A percentile compares a stretch with the other conserved stretches of the same genome.
Evolutionary conservation across 2,329 filamentous ascomycete species (phyloP).

Genomic region (Cladosporium sp.): DNA sequence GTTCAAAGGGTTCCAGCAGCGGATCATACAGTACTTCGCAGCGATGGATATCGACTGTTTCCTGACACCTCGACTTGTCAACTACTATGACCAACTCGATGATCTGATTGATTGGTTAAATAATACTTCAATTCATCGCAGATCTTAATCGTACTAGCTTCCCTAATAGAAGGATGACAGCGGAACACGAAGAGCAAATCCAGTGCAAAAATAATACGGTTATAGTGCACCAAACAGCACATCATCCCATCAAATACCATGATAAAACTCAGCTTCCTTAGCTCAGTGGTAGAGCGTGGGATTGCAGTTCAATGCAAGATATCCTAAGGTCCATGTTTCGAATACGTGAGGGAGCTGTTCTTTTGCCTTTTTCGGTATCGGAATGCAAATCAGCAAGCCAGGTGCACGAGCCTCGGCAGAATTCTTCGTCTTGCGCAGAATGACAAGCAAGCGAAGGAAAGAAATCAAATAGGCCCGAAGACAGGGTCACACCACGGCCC

Average conservation of each 20-base stretch:
- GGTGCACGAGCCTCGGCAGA: background rate
- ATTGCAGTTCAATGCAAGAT: constrained; percentile 12
- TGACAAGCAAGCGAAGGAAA: background rate
- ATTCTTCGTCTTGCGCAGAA: background rate
- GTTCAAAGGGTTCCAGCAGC: too few species aligned
- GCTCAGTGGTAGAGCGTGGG: constrained; percentile 19
- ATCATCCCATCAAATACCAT: background rate
- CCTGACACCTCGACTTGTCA: too few species aligned
- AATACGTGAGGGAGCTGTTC: constrained; percentile 16
- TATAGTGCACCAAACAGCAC: background rate
- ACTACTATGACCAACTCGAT: too few species aligned
- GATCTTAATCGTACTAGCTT: too few species aligned
- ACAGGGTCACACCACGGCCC: too few species aligned
- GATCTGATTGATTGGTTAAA: too few species aligned
- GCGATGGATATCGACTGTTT: too few species aligned
- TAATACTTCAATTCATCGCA: too few species aligned
- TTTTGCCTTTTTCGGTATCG: background rate
- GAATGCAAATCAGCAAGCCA: background rate
- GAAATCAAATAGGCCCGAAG: background rate
- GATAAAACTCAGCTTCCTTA: constrained; percentile 8
- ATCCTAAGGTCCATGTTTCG: constrained; percentile 18
- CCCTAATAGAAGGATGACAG: too few species aligned
- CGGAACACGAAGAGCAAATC: too few species aligned
- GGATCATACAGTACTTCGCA: too few species aligned
- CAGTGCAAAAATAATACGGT: background rate